These are phyloP conservation scores for Exophiala sideris DNA, from an alignment of 2,329 filamentous ascomycete genomes.

Conservation along the genomic window DNA sequence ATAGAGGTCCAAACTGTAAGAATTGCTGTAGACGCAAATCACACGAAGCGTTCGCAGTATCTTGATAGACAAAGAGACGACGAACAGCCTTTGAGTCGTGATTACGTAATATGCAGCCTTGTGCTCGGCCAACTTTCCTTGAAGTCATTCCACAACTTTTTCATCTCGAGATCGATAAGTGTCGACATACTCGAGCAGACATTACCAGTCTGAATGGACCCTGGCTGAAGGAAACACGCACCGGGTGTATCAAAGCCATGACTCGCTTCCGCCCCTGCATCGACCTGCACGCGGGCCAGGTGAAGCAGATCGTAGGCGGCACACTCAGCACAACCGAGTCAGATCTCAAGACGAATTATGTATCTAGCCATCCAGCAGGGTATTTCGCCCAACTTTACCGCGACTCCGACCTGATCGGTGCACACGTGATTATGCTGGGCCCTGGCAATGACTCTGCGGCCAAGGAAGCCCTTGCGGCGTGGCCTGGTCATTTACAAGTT, in stretches of 20 bases:
- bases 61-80: no score
- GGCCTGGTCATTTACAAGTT: slow-evolving; percentile 79
- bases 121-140: no score
- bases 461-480: slow-evolving; percentile 69
- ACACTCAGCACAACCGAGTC: slow-evolving; percentile 68
- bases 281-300: slow-evolving; percentile 92
- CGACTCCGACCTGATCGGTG: slow-evolving; percentile 68
- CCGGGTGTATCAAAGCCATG: slow-evolving; percentile 52
- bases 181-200: no score
- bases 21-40: no score
- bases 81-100: no score
- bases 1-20: no score
- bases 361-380: slow-evolving; percentile 75
- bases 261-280: slow-evolving; percentile 95
- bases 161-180: no score
- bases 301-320: slow-evolving; percentile 97
- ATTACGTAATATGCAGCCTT: no score
- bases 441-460: slow-evolving; percentile 81
- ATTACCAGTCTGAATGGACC: no score
- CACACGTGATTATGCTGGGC: slow-evolving; percentile 95
- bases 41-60: no score
- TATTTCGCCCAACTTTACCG: slow-evolving; percentile 82
- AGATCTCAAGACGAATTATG: slow-evolving; percentile 83
- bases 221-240: no score
- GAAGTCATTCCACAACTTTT: no score